Conservation (phyloP, 208 protist species). For the Trypanosoma boissoni region DNA sequence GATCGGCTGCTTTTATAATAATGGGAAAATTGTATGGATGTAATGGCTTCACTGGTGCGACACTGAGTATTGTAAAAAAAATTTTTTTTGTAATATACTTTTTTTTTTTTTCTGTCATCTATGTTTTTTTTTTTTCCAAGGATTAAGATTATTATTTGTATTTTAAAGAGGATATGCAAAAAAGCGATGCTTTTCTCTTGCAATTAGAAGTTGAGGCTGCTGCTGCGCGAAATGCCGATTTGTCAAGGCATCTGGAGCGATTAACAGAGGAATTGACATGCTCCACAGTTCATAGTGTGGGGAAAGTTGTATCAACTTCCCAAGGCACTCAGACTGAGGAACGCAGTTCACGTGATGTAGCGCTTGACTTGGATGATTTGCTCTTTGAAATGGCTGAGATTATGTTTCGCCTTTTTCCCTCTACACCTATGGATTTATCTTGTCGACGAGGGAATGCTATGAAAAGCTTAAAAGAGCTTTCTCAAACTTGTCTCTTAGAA, state of each 20-base stretch:
- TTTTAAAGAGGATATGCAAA: slow-evolving; percentile 22
- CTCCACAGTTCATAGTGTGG: slow-evolving; percentile 10
- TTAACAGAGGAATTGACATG: slow-evolving; percentile 30
- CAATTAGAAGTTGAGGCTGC: slow-evolving; percentile 68
- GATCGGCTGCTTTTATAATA: no score
- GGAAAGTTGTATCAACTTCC: background rate
- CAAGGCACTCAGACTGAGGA: slow-evolving; percentile 21
- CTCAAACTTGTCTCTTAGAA: slow-evolving; percentile 22
- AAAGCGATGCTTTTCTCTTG: slow-evolving; percentile 48
- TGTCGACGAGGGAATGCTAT: background rate
- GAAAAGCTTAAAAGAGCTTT: slow-evolving; percentile 10
- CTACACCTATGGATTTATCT: slow-evolving; percentile 26
- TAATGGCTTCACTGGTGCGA: no score
- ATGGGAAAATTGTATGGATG: no score
- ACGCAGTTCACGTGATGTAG: slow-evolving; percentile 5
- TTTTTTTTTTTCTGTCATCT: background rate
- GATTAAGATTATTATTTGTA: background rate
- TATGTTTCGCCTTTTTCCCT: slow-evolving; percentile 27
- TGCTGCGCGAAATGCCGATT: slow-evolving; percentile 64
- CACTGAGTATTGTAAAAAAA: no score
- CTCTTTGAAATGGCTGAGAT: slow-evolving; percentile 36
- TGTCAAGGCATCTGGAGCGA: slow-evolving; percentile 40
- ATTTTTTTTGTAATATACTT: background rate
- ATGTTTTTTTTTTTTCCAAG: slow-evolving; percentile 6
- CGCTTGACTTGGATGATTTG: slow-evolving; percentile 34